Percentiles rank a stretch among this genome's conserved stretches.
Conservation (phyloP, 257 asterid genomes). For the Verbascum thapsus region DNA sequence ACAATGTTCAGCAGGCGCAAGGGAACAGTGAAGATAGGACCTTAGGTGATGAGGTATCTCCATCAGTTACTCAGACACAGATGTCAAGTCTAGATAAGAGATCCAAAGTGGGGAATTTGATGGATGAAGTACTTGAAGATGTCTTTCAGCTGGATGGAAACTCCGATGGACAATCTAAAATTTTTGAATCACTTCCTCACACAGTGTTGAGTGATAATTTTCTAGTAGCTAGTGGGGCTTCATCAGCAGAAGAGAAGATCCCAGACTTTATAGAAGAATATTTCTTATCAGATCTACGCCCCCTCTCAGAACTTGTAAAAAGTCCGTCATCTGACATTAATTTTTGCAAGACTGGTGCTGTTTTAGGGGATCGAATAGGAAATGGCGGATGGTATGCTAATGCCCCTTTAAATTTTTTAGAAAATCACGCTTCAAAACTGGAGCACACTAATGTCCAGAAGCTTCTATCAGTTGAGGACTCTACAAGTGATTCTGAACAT, state of each 20-base stretch:
- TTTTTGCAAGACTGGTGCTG: constrained; percentile 35
- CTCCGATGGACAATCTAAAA: constrained; percentile 54
- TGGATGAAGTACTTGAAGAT: constrained; percentile 89
- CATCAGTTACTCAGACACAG: constrained; percentile 44
- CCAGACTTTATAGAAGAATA: constrained; percentile 83
- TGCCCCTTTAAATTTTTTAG: constrained; percentile 60
- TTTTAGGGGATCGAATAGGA: constrained; percentile 45
- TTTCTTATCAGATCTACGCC: constrained; percentile 71
- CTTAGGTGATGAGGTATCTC: constrained; percentile 40
- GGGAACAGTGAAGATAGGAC: constrained; percentile 41
- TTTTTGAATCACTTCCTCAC: constrained; percentile 41
- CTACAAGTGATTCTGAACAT: constrained; percentile 47
- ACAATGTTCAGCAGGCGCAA: constrained; percentile 59
- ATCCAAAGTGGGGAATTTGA: constrained; percentile 51
- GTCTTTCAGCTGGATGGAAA: constrained; percentile 61
- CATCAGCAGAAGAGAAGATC: constrained; percentile 46
- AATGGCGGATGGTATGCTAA: constrained; percentile 78
- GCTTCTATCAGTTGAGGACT: constrained; percentile 43
- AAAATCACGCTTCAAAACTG: constrained; percentile 72
- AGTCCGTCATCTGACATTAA: constrained; percentile 45
- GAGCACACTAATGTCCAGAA: constrained; percentile 38
- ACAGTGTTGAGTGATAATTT: constrained; percentile 41
- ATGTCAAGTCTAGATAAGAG: constrained; percentile 43
- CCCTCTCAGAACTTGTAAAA: constrained; percentile 56
- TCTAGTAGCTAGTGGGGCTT: constrained; percentile 41